Conservation (phyloP, 495 filamentous ascomycete genomes). For the Apiosordaria backusii region DNA sequence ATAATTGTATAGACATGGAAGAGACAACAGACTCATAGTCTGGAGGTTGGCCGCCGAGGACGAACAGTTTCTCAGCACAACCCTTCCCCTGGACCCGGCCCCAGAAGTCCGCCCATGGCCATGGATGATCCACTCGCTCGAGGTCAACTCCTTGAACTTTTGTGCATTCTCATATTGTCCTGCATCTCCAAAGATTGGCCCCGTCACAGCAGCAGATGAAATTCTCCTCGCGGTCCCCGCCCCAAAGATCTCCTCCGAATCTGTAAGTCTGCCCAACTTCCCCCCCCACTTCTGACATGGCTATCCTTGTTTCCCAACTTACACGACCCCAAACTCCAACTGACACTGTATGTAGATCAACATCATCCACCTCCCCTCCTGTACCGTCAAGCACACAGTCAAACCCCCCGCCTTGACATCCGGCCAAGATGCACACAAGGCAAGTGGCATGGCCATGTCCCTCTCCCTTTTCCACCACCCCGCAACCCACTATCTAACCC, state of each 20-base stretch:
- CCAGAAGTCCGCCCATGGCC: constrained; percentile 56
- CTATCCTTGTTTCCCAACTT: background rate
- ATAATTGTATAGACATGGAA: constrained; percentile 56
- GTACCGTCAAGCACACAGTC: constrained; percentile 64
- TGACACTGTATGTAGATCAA: constrained; percentile 54
- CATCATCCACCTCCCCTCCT: constrained; percentile 78
- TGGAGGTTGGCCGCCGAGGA: constrained; percentile 70
- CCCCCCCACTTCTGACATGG: background rate
- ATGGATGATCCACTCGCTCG: constrained; percentile 78
- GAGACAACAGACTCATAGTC: constrained; percentile 81
- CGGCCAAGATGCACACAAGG: constrained; percentile 42
- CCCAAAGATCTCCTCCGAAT: constrained; percentile 69
- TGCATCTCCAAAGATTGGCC: constrained; percentile 9
- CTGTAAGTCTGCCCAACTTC: constrained; percentile 44
- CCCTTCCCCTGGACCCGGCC: constrained; percentile 61
- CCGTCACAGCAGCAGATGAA: constrained; percentile 27
- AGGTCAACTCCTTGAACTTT: constrained; percentile 94
- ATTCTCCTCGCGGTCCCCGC: constrained; percentile 73
- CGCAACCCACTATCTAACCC: constrained; percentile 32
- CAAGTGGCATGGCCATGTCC: constrained; percentile 91
- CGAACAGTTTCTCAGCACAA: constrained; percentile 60
- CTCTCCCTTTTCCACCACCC: constrained; percentile 55
- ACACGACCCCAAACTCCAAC: background rate
- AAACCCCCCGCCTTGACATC: background rate
- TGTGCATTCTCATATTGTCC: constrained; percentile 76